Conservation (phyloP, 106 monocot genomes). For the Gastrodia elata region DNA sequence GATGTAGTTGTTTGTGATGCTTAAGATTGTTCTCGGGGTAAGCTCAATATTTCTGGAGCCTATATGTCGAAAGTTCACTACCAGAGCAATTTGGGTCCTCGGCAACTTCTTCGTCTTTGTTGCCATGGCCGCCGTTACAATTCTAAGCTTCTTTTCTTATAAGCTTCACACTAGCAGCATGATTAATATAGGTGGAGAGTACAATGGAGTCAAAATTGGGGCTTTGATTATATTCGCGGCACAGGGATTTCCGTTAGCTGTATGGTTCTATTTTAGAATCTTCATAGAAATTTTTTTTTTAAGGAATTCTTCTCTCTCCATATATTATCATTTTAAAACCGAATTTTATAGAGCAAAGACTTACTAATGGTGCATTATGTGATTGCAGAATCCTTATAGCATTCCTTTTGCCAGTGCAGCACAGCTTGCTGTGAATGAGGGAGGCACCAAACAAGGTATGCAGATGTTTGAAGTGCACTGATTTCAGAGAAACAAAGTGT, state of each 20-base stretch:
- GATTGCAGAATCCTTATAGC: conserved; percentile 29
- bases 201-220: conserved; percentile 13
- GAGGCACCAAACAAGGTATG: conserved; percentile 38
- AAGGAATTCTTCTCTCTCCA: too few species aligned
- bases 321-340: not conserved
- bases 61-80: conserved; percentile 33
- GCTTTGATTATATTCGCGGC: conserved; percentile 31
- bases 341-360: too few species aligned
- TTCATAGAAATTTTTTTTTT: too few species aligned
- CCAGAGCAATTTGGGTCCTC: conserved; percentile 44
- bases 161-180: not conserved
- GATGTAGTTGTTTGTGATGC: conserved; percentile 5
- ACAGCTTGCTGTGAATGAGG: conserved; percentile 26
- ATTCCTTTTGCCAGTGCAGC: conserved; percentile 46
- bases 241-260: conserved; percentile 42
- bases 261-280: not conserved
- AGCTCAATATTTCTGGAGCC: conserved; percentile 50
- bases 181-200: not conserved
- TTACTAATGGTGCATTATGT: not conserved
- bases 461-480: too few species aligned
- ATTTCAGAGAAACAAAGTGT: too few species aligned
- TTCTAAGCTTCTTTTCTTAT: conserved; percentile 13
- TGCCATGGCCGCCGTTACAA: conserved; percentile 31
- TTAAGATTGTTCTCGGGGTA: conserved; percentile 49
- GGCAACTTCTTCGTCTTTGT: conserved; percentile 47